Base-by-base conservation (phyloP, 2,329 filamentous ascomycete genomes). In the Aaosphaeria arxii region DNA sequence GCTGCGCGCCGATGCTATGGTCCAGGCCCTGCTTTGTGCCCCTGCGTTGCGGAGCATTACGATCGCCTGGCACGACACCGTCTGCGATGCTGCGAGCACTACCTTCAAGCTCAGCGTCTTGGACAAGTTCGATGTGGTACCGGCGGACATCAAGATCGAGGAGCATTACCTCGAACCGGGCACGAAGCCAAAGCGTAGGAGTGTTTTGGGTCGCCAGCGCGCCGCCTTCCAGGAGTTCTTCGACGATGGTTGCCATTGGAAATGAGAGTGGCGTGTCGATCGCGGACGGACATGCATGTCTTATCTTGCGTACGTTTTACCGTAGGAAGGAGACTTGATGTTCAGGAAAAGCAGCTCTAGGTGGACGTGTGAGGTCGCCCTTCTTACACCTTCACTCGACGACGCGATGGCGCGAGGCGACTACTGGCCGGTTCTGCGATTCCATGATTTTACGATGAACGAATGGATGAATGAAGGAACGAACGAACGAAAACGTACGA, bases 51-150 rank as follows among this genome's bases (percentile, higher is more conserved):
- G 51, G 28, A 47, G 63, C 11, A 46, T 70, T 1, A 31, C 45
- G 4, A 56, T 70, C n/a, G 51, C 63, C 30, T 70, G 65, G 66
- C 56, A 67, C 46, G 65, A 70, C 45, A 62, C 65, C 6, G 54
- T 54, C 3, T 42, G 59, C 7, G 64, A 68, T 31, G 43, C 52
- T 4, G 58, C 59, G 40, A 56, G 51, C 11, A 43, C 49, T 2
- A 46, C 40, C 33, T 43, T 67, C 9, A 63, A 58, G 48, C 43
- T 52, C 5, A 58, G 67, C 11, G 51, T 59, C 7, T 52, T 66
- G 6, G 51, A 48, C n/a, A 46, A 40, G 3, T 67, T 69, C 43
- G 38, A 57, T 17, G 41, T 47, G 11, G 49, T 67, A 7, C 42
- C 46, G 5, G 61, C 56, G 2, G 50, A 48, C 4, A 44, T 66